Conservation (phyloP, 495 filamentous ascomycete genomes). For the Baudoinia panamericana region DNA sequence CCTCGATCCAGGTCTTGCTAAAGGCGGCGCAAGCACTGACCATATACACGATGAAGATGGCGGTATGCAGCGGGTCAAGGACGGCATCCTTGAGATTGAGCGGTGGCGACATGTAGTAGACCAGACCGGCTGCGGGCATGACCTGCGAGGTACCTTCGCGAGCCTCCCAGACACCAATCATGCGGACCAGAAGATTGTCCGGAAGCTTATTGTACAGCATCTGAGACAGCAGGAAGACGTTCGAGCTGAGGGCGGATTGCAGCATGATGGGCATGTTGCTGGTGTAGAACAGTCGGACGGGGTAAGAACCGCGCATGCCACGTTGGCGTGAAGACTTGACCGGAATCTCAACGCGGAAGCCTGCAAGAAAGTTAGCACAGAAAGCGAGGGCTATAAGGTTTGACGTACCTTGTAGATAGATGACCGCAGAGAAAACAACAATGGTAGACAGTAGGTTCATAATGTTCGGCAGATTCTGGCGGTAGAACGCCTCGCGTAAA, state of each 20-base stretch:
- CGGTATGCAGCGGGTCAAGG: constrained; percentile 90
- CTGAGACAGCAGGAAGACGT: constrained; percentile 96
- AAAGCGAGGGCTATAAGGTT: neutral
- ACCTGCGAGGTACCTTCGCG: constrained; percentile 93
- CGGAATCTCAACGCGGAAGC: constrained; percentile 98
- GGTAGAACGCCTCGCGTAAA: constrained; percentile 95
- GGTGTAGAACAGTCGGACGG: constrained; percentile 73
- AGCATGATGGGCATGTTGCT: constrained; percentile 99
- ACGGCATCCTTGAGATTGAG: constrained; percentile 95
- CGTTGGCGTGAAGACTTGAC: constrained; percentile 99
- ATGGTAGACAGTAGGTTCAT: constrained; percentile 96
- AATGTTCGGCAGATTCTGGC: constrained; percentile 98
- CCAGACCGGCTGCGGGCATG: constrained; percentile 76
- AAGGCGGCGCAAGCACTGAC: constrained; percentile 93
- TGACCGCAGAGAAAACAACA: constrained; percentile 87
- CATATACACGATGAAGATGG: constrained; percentile 94
- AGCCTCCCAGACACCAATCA: constrained; percentile 97
- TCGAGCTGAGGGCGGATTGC: constrained; percentile 93
- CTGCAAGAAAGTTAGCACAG: constrained; percentile 24
- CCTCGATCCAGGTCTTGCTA: constrained; percentile 99
- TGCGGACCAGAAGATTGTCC: constrained; percentile 91
- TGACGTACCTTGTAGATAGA: constrained; percentile 68
- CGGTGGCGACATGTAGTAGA: constrained; percentile 99
- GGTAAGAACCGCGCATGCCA: constrained; percentile 79
- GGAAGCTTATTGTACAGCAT: constrained; percentile 98